Base-by-base conservation (phyloP, 2,329 filamentous ascomycete species). In the Calonectria hawksworthii region DNA sequence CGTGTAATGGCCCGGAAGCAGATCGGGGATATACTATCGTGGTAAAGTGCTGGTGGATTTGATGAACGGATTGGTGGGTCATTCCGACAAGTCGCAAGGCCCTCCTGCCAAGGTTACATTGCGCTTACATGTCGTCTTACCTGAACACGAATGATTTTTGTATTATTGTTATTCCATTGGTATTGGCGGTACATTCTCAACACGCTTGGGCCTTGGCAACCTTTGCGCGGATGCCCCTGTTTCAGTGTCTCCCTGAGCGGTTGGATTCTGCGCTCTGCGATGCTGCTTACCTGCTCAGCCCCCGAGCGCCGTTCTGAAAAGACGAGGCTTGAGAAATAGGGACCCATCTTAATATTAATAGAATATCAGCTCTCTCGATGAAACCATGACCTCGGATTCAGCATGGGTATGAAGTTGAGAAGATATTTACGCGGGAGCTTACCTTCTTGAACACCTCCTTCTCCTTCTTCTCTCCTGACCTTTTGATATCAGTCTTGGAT, bases 91-190 rank as follows among this genome's bases (percentile, higher is more conserved):
- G 10, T 36, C 38, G 36, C 44, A 30, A 9, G 7, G 50, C 16
- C 26, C 30, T 59, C 10, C n/a, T 11, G 28, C 36, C 36, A 26
- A 18, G 11, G 66, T 23, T 21, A 51, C 6, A 59, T 59, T 36
- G 21, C 13, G 66, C 66, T 68, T 59, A 61, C 66, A 32, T 21
- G n/a, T 14, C 18, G 66, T 59, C 51, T 68, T 52, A 34, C 41
- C n/a, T 54, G 36, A 13, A 26, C 23, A 28, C 21, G 36, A 23
- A 44, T 13, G 66, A 59, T 61, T 36, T 28, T 36, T 10, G 1
- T 23, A 2, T 7, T 18, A 21, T 28, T 18, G 13, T 28, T 11
- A 23, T 59, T 44, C 38, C 6, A 56, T 56, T 68, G 51, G 51
- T n/a, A 14, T 8, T 9, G 36, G 23, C 3, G 18, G 36, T 16